Evolutionary conservation across 805 yeast genomes (phyloP).

Genomic region (Wickerhamiella vanderwaltii): DNA sequence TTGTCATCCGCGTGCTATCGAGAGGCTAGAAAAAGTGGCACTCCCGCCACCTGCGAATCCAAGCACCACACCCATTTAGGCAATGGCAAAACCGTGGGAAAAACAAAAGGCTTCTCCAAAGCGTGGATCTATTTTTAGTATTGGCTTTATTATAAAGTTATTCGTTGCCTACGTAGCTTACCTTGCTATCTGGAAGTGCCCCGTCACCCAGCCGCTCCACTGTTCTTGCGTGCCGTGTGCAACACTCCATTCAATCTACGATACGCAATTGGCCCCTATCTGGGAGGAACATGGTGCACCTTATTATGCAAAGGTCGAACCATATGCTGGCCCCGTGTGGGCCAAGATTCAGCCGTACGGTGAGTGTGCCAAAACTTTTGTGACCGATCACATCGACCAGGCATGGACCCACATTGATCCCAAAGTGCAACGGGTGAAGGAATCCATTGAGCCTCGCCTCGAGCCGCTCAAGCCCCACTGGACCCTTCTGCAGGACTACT

Average conservation of each 20-base stretch:
- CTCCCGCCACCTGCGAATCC: no score
- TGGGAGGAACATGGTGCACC: constrained; percentile 7
- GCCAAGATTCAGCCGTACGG: not conserved
- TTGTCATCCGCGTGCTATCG: no score
- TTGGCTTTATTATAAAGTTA: not conserved
- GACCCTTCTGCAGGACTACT: not conserved
- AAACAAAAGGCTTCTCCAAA: not conserved
- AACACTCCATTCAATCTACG: not conserved
- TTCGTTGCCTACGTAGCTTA: constrained; percentile 8
- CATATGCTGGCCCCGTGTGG: not conserved
- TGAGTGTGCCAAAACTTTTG: not conserved
- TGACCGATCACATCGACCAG: not conserved
- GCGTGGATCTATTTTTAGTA: not conserved
- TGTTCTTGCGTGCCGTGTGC: constrained; percentile 8
- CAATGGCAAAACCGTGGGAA: constrained; percentile 8
- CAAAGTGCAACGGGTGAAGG: not conserved
- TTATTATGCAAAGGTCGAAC: constrained; percentile 6
- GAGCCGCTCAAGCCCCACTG: constrained; percentile 1
- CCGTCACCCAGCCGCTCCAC: constrained; percentile 7
- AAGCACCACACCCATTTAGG: no score
- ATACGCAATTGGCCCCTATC: constrained; percentile 6
- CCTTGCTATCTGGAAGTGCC: constrained; percentile 13
- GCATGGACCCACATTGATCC: not conserved
- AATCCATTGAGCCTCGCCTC: not conserved
- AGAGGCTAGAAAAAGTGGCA: no score